Evolutionary conservation across 176 grass and related monocot species (phyloP).

Genomic region (Puccinellia tenuiflora): DNA sequence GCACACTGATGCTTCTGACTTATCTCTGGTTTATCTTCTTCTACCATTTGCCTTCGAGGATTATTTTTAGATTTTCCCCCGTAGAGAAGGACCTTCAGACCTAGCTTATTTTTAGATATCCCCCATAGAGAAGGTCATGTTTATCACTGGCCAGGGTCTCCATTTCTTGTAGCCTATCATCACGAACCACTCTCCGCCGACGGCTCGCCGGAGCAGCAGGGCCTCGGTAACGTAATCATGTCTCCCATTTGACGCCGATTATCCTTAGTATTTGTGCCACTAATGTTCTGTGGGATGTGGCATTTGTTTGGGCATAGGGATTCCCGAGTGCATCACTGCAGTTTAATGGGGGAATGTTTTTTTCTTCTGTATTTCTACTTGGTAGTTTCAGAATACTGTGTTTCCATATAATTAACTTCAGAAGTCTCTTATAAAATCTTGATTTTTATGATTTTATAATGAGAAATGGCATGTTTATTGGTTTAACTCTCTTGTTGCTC

Average conservation of each 20-base stretch:
- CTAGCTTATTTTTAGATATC: not conserved
- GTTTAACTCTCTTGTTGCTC: not conserved
- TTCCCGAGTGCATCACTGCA: not conserved
- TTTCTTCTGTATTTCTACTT: not conserved
- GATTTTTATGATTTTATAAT: not conserved
- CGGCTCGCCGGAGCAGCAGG: not conserved
- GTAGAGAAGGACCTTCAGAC: not conserved
- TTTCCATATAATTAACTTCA: not conserved
- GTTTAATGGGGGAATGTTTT: not conserved
- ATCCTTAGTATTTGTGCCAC: not conserved
- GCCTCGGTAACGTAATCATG: not conserved
- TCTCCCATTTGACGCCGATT: not conserved
- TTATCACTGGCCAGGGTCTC: not conserved
- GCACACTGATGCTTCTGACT: constrained; percentile 32
- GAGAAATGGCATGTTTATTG: not conserved
- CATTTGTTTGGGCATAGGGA: not conserved
- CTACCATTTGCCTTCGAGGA: not conserved
- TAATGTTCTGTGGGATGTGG: not conserved
- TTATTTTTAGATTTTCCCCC: not conserved
- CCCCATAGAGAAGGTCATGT: not conserved
- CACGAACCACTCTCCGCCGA: not conserved
- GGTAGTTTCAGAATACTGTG: not conserved
- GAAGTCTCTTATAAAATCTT: not conserved
- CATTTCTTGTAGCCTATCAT: not conserved
- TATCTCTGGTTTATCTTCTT: not conserved